phyloP scores from a whole-genome alignment of 148 eudicot genomes.

The Arbutus unedo region DNA sequence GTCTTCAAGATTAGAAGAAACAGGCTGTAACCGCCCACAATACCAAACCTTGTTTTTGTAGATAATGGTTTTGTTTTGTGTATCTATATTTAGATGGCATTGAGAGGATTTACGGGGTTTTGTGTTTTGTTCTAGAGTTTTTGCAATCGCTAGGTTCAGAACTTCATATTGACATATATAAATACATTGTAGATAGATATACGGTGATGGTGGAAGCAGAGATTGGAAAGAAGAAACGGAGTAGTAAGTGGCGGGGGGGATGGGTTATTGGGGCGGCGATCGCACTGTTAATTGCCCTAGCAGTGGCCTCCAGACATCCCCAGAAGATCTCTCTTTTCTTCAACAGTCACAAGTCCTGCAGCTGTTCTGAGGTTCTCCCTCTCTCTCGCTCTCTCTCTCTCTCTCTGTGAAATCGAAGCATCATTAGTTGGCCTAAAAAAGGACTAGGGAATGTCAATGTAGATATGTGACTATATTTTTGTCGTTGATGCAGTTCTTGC shows the following conservation, averaged over 20 bases:
- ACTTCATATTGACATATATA: neutral
- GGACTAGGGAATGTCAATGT: neutral
- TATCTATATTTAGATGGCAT: neutral
- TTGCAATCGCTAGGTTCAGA: neutral
- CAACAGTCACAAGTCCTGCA: slow-evolving; percentile 34
- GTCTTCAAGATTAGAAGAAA: neutral
- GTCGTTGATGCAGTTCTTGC: neutral
- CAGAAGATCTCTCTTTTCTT: slow-evolving; percentile 18
- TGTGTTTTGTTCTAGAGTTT: neutral
- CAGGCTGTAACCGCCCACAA: neutral
- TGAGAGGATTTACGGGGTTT: neutral
- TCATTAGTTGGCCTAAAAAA: neutral
- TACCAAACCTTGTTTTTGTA: neutral
- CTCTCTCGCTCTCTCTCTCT: slow-evolving; percentile 17
- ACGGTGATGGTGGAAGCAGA: slow-evolving; percentile 37
- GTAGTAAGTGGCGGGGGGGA: slow-evolving; percentile 28
- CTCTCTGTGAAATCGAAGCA: slow-evolving; percentile 5
- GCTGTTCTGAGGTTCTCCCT: slow-evolving; percentile 50
- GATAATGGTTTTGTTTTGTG: neutral
- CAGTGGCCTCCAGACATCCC: slow-evolving; percentile 19
- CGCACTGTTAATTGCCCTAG: slow-evolving; percentile 36
- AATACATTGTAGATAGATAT: neutral
- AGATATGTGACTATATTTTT: neutral
- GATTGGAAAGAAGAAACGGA: slow-evolving; percentile 20
- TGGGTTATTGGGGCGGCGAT: slow-evolving; percentile 41